A percentile compares a stretch with the other conserved stretches of the same genome.
Evolutionary conservation across 2,329 filamentous ascomycete genomes (phyloP).

Genomic region (Fusarium protoensiforme): DNA sequence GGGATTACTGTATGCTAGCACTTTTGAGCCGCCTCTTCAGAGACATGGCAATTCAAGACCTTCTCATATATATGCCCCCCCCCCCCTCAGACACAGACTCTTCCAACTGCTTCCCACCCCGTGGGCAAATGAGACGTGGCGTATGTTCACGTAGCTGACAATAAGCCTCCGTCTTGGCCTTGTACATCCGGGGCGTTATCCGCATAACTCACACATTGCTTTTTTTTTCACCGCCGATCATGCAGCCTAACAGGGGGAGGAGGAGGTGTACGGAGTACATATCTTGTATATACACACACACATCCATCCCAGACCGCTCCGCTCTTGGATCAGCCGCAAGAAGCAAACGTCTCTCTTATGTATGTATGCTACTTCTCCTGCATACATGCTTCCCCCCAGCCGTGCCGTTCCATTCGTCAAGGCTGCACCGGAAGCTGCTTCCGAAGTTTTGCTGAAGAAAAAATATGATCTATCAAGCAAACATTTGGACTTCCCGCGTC

Average conservation of each 20-base stretch:
- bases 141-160: background rate
- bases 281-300: background rate
- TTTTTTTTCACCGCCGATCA: background rate
- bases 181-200: background rate
- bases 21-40: background rate
- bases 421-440: background rate
- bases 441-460: background rate
- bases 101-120: background rate
- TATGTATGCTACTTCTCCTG: background rate
- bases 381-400: background rate
- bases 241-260: background rate
- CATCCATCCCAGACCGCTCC: background rate
- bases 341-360: background rate
- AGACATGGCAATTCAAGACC: background rate
- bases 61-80: background rate
- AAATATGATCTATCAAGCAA: slow-evolving; percentile 18
- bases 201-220: background rate
- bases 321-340: background rate
- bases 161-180: background rate
- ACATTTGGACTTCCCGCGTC: background rate
- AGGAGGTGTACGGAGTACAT: background rate
- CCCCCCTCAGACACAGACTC: background rate
- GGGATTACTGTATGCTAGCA: background rate
- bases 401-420: background rate
- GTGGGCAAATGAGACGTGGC: background rate